Evolutionary conservation across 306 rosid species (phyloP), one percentile per base, ranked within the genome.

Genomic region (Arachis stenosperma): DNA sequence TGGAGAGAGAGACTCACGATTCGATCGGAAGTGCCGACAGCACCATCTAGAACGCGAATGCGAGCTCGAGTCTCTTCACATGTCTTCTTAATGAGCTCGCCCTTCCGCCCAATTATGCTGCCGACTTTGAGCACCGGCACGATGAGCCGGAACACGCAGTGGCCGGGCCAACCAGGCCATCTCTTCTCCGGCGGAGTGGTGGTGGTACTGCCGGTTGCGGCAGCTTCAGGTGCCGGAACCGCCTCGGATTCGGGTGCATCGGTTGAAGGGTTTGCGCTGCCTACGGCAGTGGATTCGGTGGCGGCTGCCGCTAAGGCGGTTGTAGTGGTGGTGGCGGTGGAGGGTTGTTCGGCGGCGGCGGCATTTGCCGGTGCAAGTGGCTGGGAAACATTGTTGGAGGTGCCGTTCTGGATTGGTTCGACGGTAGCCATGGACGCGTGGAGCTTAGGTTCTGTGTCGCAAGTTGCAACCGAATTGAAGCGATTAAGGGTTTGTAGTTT

Each of bases 151-250:
- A 90, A 95, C 27, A 92, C 98, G 77, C 90, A 92, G 80, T 90
- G 81, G 4, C 99, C 99, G 0, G 97, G 98, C 98, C 99, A 95
- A 2, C 99, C 99, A 0, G 98, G 98, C 99, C 99, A 92, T 57
- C 80, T 80, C 37, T 85, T 90, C 51, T 89, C 92, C 22, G 80
- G 80, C 27, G 80, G 81, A 70, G 71, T 69, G 10, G 74, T 5
- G 11, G 15, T 8, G 17, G 82, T 53, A 12, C 54, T 69, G 8
- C 71, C 3, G n/a, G 71, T 58, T 12, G 56, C 29, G 3, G 57
- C 27, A n/a, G 17, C 6, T 17, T 68, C 74, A 9, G 72, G 53
- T 57, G 58, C 84, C 52, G 79, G 54, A 63, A 76, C 50, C 0
- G 67, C 43, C 59, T 71, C 84, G 14, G 82, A 73, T 2, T 82